A percentile compares a stretch with the other conserved stretches of the same genome.
These are phyloP conservation scores for Astragalus glycyphyllos DNA, from an alignment of 306 rosid genomes.

Conservation along the genomic window DNA sequence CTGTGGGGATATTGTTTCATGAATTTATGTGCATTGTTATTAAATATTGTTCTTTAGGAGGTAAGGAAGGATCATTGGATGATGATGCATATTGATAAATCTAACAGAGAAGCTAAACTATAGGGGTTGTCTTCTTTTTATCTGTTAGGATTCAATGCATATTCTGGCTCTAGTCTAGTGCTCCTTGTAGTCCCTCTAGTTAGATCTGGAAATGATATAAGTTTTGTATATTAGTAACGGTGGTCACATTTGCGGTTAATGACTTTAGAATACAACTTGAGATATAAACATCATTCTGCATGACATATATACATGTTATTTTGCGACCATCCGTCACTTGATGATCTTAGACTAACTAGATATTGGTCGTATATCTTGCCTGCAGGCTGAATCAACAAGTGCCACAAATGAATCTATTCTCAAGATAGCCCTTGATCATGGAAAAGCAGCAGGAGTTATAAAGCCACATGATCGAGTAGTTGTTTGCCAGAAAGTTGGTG, in stretches of 20 bases:
- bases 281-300: conserved; percentile 15
- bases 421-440: conserved; percentile 93
- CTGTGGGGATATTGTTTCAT: conserved; percentile 28
- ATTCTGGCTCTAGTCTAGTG: neutral
- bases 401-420: conserved; percentile 89
- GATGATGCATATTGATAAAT: conserved; percentile 7
- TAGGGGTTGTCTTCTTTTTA: neutral
- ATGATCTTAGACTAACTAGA: conserved; percentile 13
- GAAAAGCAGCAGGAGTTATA: conserved; percentile 81
- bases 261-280: conserved; percentile 28
- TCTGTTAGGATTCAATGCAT: conserved; percentile 17
- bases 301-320: conserved; percentile 16
- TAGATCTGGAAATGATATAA: neutral
- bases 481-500: conserved; percentile 97
- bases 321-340: conserved; percentile 2
- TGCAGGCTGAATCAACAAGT: conserved; percentile 89
- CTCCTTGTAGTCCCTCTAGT: conserved; percentile 1
- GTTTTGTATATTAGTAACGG: neutral
- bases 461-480: conserved; percentile 96
- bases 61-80: neutral
- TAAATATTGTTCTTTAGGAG: conserved; percentile 9
- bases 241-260: neutral
- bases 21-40: conserved; percentile 18
- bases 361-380: conserved; percentile 1
- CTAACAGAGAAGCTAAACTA: conserved; percentile 14